A percentile compares a stretch with the other conserved stretches of the same genome.
Evolutionary conservation across 1,139 yeast species (phyloP).

Genomic region (Kluyveromyces marxianus): DNA sequence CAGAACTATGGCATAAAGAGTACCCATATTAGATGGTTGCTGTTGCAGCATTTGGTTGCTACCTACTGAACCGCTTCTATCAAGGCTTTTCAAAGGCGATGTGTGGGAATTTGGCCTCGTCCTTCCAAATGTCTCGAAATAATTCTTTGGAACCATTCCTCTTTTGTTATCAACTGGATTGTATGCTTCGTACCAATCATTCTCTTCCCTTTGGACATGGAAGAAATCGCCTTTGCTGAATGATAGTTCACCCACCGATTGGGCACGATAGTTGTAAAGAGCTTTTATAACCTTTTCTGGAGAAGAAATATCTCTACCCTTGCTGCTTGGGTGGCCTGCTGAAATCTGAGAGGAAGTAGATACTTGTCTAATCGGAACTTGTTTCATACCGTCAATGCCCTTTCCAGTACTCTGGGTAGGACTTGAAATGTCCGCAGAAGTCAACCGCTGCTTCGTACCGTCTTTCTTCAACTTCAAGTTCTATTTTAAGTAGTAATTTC

Average conservation of each 20-base stretch:
- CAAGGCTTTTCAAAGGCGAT: slow-evolving; percentile 15
- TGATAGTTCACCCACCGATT: slow-evolving; percentile 73
- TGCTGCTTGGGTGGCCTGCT: slow-evolving; percentile 8
- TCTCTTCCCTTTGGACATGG: slow-evolving; percentile 62
- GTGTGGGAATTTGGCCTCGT: neutral
- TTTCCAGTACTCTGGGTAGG: slow-evolving; percentile 21
- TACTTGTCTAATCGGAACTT: slow-evolving; percentile 16
- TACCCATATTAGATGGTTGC: slow-evolving; percentile 22
- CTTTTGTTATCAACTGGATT: slow-evolving; percentile 71
- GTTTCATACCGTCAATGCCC: slow-evolving; percentile 16
- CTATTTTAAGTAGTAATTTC: slow-evolving; percentile 6
- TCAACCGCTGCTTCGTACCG: slow-evolving; percentile 21
- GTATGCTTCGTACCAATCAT: slow-evolving; percentile 79
- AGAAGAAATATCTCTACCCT: slow-evolving; percentile 17
- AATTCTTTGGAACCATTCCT: slow-evolving; percentile 83
- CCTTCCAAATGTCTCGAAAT: slow-evolving; percentile 74
- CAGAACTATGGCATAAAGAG: slow-evolving; percentile 59
- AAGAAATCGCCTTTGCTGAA: slow-evolving; percentile 83
- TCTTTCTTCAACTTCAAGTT: slow-evolving; percentile 20
- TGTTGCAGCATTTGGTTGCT: slow-evolving; percentile 11
- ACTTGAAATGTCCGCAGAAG: slow-evolving; percentile 28
- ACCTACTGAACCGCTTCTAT: slow-evolving; percentile 11
- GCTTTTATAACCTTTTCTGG: slow-evolving; percentile 87
- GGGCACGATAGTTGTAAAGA: slow-evolving; percentile 66
- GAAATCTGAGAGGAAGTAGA: slow-evolving; percentile 14